Evolutionary conservation across 768 basidiomycete genomes (phyloP), one percentile per base, ranked within the genome.

Genomic region (Fibroporia radiculosa): DNA sequence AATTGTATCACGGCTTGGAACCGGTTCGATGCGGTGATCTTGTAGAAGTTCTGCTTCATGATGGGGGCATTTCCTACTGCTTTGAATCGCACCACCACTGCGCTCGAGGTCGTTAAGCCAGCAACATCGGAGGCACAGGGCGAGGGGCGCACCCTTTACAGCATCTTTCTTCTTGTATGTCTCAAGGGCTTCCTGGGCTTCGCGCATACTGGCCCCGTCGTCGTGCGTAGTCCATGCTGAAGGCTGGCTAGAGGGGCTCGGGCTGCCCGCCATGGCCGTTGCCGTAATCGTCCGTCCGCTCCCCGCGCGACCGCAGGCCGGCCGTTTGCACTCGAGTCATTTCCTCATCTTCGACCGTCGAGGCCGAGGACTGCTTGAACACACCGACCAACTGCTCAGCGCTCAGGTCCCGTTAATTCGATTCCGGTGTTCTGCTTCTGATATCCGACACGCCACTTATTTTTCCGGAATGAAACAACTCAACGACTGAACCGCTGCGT

Each of bases 11-110:
- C 93, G 6, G 91, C 88, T 62, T 96, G 92, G 56, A 97, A 99
- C 43, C 86, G 75, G 62, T 96, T 93, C 31, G 85, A 82, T 11
- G 93, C 87, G 0, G 93, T 92, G 58, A 97, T 93, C 72, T 93
- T 95, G 79, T 92, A 97, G 56, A 93, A 88, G 68, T 95, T 97
- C 67, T 95, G 90, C 67, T 87, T 93, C 93, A 99, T 96, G 57
- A 99, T 93, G 0, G 95, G 95, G 1, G 93, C 95, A 56, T 95
- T 93, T 36, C 95, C 95, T 8, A 96, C 88, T 2, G 95, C 93
- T 62, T 93, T 93, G 78, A 99, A 99, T 34, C 93, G 82, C 8
- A 99, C 90, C 50, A 97, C 82, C 40, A 97, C 95, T 98, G 61
- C n/a, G 8, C 18, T 1, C 4, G 13, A 3, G 3, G 16, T 18